Conservation (phyloP, 2,329 filamentous ascomycete genomes). For the Leptosphaerulina australis region DNA sequence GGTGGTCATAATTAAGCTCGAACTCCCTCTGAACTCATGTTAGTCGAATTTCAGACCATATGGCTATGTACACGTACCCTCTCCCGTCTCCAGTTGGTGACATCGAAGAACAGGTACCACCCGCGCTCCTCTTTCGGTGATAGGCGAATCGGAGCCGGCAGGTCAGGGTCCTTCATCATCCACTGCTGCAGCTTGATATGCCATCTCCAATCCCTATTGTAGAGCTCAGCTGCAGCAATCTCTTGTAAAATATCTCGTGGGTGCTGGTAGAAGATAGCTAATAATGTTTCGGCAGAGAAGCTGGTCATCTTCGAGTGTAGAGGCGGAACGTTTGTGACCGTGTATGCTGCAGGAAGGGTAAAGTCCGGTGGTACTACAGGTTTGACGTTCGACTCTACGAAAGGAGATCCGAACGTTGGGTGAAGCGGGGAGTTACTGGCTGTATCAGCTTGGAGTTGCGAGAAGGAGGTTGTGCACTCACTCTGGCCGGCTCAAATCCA, state of each 20-base stretch:
- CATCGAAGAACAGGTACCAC: slow-evolving; percentile 62
- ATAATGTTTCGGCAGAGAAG: slow-evolving; percentile 69
- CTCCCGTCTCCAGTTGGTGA: slow-evolving; percentile 59
- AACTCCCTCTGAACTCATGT: slow-evolving; percentile 53
- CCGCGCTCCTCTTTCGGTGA: slow-evolving; percentile 57
- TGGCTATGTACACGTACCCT: slow-evolving; percentile 44
- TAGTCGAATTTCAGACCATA: slow-evolving; percentile 14
- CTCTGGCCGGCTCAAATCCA: slow-evolving; percentile 68
- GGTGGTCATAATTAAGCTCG: slow-evolving; percentile 58
- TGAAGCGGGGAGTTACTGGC: slow-evolving; percentile 60
- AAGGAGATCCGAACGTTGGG: slow-evolving; percentile 68
- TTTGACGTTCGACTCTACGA: slow-evolving; percentile 63
- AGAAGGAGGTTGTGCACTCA: slow-evolving; percentile 44
- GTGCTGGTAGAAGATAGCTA: slow-evolving; percentile 73
- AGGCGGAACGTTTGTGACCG: slow-evolving; percentile 68
- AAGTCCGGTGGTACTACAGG: slow-evolving; percentile 67
- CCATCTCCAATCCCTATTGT: slow-evolving; percentile 60
- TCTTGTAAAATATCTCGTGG: slow-evolving; percentile 70
- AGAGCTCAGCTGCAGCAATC: slow-evolving; percentile 67
- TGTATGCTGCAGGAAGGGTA: slow-evolving; percentile 67
- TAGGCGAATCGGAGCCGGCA: slow-evolving; percentile 52
- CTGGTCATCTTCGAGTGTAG: slow-evolving; percentile 63
- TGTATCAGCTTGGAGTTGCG: slow-evolving; percentile 25
- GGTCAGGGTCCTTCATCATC: slow-evolving; percentile 61
- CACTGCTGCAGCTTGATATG: slow-evolving; percentile 61